phyloP scores from a whole-genome alignment of 768 basidiomycete species.

The Boletus rufocinnamomeus region DNA sequence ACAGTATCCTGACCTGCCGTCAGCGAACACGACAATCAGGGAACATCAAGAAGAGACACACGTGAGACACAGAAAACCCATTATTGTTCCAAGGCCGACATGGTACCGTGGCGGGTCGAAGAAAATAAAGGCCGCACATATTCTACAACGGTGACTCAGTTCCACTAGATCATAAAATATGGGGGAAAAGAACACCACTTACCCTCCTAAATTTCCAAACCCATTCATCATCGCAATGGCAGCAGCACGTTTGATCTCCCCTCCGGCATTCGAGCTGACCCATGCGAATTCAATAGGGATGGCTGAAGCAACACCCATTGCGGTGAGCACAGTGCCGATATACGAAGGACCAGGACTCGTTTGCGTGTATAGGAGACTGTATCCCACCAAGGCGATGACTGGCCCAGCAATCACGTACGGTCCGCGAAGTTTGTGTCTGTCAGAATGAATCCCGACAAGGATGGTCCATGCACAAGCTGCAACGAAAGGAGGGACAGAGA shows the following conservation, averaged over 20 bases:
- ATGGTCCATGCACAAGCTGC: constrained; percentile 44
- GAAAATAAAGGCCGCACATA: constrained; percentile 45
- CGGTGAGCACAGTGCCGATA: constrained; percentile 47
- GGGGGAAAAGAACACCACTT: constrained; percentile 21
- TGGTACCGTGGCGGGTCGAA: constrained; percentile 39
- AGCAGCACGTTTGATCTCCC: constrained; percentile 51
- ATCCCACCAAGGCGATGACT: constrained; percentile 47
- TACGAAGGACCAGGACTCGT: constrained; percentile 32
- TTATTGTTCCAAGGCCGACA: constrained; percentile 33
- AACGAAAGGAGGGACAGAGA: constrained; percentile 50
- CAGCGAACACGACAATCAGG: constrained; percentile 28
- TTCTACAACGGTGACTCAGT: constrained; percentile 30
- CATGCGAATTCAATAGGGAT: constrained; percentile 49
- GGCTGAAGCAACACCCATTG: constrained; percentile 50
- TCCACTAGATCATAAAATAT: neutral
- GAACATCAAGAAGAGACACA: constrained; percentile 17
- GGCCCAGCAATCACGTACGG: constrained; percentile 47
- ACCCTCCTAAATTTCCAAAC: constrained; percentile 58
- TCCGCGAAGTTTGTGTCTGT: constrained; percentile 44
- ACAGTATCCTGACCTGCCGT: constrained; percentile 36
- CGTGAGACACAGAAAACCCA: constrained; percentile 30
- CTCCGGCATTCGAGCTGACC: constrained; percentile 55
- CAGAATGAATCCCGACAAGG: constrained; percentile 41
- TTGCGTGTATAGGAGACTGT: constrained; percentile 44
- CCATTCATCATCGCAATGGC: constrained; percentile 54